Conservation (phyloP, 306 rosid genomes). For the Quercus ilex region DNA sequence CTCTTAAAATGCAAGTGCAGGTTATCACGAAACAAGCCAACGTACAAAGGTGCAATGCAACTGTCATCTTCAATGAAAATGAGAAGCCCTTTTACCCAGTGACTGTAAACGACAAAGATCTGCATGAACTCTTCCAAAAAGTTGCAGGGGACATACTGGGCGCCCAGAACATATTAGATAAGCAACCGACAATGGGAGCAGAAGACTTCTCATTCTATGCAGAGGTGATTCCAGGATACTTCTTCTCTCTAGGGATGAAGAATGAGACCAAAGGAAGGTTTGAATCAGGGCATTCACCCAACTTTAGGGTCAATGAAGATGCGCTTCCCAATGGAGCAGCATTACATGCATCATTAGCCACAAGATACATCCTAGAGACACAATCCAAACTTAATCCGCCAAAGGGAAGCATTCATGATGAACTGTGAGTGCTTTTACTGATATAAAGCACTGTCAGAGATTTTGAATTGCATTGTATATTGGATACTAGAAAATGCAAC, state of each 20-base stretch:
- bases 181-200: conserved; percentile 24
- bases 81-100: conserved; percentile 30
- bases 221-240: conserved; percentile 40
- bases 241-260: conserved; percentile 37
- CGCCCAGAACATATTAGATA: not conserved
- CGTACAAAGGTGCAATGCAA: conserved; percentile 54
- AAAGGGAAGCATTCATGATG: conserved; percentile 22
- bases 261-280: conserved; percentile 23
- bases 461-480: not conserved
- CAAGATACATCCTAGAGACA: conserved; percentile 31
- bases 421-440: conserved; percentile 6
- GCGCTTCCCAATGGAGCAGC: conserved; percentile 52
- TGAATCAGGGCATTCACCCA: conserved; percentile 33
- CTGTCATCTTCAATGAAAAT: conserved; percentile 21
- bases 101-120: conserved; percentile 28
- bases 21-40: conserved; percentile 43
- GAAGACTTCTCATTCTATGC: conserved; percentile 47
- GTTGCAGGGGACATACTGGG: conserved; percentile 38
- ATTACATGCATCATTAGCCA: conserved; percentile 38
- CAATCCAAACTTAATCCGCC: conserved; percentile 7
- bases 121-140: conserved; percentile 27
- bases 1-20: conserved; percentile 17
- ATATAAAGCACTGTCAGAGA: not conserved
- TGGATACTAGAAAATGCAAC: not conserved
- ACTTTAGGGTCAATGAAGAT: conserved; percentile 36